These are phyloP conservation scores for Cytospora schulzeri DNA, from an alignment of 2,329 filamentous ascomycete species.

Conservation along the genomic window DNA sequence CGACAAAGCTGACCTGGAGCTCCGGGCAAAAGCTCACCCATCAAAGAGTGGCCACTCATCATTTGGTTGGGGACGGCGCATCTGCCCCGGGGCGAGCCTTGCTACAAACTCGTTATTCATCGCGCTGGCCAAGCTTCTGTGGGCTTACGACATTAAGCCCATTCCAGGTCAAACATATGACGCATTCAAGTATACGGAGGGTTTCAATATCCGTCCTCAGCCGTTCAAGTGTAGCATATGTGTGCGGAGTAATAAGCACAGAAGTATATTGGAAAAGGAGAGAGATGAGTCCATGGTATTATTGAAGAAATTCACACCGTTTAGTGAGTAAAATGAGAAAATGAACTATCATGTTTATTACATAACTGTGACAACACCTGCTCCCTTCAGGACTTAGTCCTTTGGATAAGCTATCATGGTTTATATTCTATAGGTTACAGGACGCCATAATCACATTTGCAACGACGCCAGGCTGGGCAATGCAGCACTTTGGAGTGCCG, in stretches of 20 bases:
- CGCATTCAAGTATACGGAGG: constrained; percentile 31
- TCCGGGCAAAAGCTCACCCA: constrained; percentile 25
- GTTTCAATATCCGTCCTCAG: constrained; percentile 32
- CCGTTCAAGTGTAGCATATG: constrained; percentile 29
- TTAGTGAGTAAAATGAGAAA: constrained; percentile 26
- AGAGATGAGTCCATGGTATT: constrained; percentile 22
- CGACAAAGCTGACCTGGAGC: constrained; percentile 15
- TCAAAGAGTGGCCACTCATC: constrained; percentile 41
- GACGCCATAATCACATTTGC: too few relatives aligned
- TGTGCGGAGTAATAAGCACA: constrained; percentile 28
- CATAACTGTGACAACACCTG: neutral
- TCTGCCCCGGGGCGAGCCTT: constrained; percentile 36
- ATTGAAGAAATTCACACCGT: constrained; percentile 30
- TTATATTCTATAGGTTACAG: too few relatives aligned
- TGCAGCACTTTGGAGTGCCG: neutral
- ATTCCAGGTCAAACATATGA: constrained; percentile 28
- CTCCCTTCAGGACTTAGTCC: too few relatives aligned
- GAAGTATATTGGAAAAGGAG: constrained; percentile 28
- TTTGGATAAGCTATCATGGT: too few relatives aligned
- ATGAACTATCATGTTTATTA: neutral
- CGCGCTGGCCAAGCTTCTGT: constrained; percentile 44
- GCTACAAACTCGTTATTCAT: constrained; percentile 33
- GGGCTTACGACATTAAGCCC: constrained; percentile 44
- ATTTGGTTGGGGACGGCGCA: constrained; percentile 49
- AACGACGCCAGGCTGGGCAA: too few relatives aligned